Evolutionary conservation across 2,329 filamentous ascomycete species (phyloP).

Genomic region (Xylaria sp.): DNA sequence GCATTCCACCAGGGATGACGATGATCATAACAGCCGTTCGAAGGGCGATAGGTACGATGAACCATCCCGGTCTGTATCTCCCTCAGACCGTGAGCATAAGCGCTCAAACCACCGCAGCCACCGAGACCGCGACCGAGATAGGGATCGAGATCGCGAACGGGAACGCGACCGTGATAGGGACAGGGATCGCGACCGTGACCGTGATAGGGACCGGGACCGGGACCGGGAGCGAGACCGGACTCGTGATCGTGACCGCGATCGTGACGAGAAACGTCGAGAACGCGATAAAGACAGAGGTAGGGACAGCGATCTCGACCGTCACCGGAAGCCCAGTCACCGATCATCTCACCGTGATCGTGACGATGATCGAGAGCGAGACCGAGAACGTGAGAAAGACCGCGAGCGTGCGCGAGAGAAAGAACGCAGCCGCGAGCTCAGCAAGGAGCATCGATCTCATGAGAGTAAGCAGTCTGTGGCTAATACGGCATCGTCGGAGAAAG

Average conservation of each 20-base stretch:
- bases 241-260: conserved; percentile 35
- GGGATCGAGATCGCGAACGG: conserved; percentile 37
- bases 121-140: conserved; percentile 36
- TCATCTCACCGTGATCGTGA: conserved; percentile 39
- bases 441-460: conserved; percentile 32
- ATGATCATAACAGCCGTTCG: conserved; percentile 37
- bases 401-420: conserved; percentile 35
- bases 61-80: conserved; percentile 61
- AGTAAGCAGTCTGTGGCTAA: conserved; percentile 32
- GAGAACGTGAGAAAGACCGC: conserved; percentile 32
- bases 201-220: conserved; percentile 38
- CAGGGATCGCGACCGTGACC: conserved; percentile 38
- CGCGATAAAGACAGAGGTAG: conserved; percentile 36
- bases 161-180: conserved; percentile 36
- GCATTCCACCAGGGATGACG: conserved; percentile 42
- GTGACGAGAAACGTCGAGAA: conserved; percentile 34
- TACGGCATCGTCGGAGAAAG: conserved; percentile 33
- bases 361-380: conserved; percentile 39
- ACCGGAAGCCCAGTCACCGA: conserved; percentile 37
- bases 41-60: conserved; percentile 44
- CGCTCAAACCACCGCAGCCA: conserved; percentile 43
- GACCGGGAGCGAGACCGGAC: conserved; percentile 36
- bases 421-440: conserved; percentile 35
- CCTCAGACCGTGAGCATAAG: conserved; percentile 43
- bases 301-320: conserved; percentile 34